A percentile compares a stretch with the other conserved stretches of the same genome.
Conservation (phyloP, 345 rosid genomes). For the Abelmoschus esculentus region DNA sequence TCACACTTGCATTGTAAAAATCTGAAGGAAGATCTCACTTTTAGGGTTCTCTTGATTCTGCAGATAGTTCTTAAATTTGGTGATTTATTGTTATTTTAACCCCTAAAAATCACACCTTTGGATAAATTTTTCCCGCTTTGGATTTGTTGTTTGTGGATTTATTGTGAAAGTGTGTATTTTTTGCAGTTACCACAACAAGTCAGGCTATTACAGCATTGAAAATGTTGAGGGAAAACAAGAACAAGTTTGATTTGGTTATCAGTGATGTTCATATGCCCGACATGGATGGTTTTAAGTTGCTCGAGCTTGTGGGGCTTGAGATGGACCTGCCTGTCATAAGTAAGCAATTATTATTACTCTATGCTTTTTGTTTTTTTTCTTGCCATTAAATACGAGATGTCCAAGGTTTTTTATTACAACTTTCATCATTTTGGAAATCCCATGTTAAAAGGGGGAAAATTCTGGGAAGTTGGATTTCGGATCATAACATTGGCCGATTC, state of each 20-base stretch:
- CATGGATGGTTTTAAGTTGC: slow-evolving; percentile 78
- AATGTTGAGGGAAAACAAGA: slow-evolving; percentile 61
- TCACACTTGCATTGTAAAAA: background rate
- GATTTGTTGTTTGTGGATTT: background rate
- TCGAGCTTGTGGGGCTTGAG: slow-evolving; percentile 75
- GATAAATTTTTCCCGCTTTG: background rate
- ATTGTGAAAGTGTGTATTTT: slow-evolving; percentile 14
- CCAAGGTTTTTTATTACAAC: background rate
- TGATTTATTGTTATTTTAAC: background rate
- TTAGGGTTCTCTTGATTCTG: slow-evolving; percentile 4
- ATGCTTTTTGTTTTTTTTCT: slow-evolving; percentile 8
- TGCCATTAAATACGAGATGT: background rate
- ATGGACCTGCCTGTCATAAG: slow-evolving; percentile 80
- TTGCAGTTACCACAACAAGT: slow-evolving; percentile 58
- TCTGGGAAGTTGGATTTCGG: background rate
- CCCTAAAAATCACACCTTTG: background rate
- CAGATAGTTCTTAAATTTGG: background rate
- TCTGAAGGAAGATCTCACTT: background rate
- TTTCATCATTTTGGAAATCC: background rate
- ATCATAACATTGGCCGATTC: too few species aligned
- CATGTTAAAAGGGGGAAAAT: background rate
- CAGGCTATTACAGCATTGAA: slow-evolving; percentile 51
- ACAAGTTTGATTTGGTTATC: slow-evolving; percentile 63
- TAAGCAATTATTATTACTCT: slow-evolving; percentile 22
- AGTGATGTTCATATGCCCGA: slow-evolving; percentile 78